Base-by-base conservation (phyloP, 768 basidiomycete species). In the Chlorophyllum brunneum region DNA sequence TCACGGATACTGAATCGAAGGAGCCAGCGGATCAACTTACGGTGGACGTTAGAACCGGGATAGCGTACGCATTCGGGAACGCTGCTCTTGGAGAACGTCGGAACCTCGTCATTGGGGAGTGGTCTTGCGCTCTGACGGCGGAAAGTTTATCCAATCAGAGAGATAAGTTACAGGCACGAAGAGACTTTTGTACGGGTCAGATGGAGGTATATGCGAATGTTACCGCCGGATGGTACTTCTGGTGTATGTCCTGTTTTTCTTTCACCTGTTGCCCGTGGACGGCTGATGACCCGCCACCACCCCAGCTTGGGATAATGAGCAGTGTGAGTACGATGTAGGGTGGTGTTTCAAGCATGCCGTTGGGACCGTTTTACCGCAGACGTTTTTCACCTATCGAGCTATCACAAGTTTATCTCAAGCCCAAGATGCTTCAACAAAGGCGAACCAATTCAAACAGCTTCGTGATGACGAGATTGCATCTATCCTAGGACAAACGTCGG, bases 31-130 rank as follows among this genome's bases (percentile, higher is more conserved):
- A 77, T 20, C 69, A 81, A 51, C 89, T 88, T 58, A 80, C 82
- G 7, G 13, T 70, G 69, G 65, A 76, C 63, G 39, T 86, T 67
- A 7, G 65, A 62, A 50, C 66, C 49, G 63, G 39, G 58, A 74
- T 59, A 61, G 81, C 59, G 56, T 65, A 63, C 60, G 70, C 60
- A 42, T 63, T 63, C 58, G 59, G 59, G 10, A 53, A 49, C 1
- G 63, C 65, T 1, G 65, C 68, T 6, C 44, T 37, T 11, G 58
- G 59, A 36, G 59, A 66, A 38, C 65, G 59, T 7, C 59, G 70
- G 7, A 83, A 83, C 18, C 64, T 94, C 10, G 74, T 93, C n/a
- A 75, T 92, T 2, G 89, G 79, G 20, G 91, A 93, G 62, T 93
- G 84, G 81, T 88, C 86, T n/a, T 88, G 84, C 18, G 86, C 85